phyloP scores from a whole-genome alignment of 768 basidiomycete species.

The Amanita rubescens region DNA sequence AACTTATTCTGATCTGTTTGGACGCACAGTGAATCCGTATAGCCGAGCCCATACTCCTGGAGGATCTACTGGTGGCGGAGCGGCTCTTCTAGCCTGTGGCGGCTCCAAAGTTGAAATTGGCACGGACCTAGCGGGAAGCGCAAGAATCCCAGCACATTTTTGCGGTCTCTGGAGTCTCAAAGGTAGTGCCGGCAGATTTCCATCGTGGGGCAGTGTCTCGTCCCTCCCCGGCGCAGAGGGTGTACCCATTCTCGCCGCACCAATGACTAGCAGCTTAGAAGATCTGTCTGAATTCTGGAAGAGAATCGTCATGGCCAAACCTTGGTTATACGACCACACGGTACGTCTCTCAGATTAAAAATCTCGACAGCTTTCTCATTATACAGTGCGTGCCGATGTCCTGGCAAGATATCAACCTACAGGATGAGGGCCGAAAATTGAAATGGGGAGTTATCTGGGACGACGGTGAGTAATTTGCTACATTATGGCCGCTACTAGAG shows the following conservation, averaged over 20 bases:
- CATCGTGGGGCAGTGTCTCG: conserved; percentile 38
- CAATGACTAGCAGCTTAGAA: conserved; percentile 54
- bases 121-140: conserved; percentile 67
- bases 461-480: conserved; percentile 36
- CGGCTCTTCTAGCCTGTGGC: conserved; percentile 56
- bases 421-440: conserved; percentile 40
- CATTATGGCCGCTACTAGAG: not conserved
- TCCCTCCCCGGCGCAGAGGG: conserved; percentile 51
- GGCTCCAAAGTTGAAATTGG: conserved; percentile 65
- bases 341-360: conserved; percentile 28
- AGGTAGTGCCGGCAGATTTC: conserved; percentile 51
- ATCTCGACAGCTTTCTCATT: not conserved
- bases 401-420: conserved; percentile 41
- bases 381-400: conserved; percentile 42
- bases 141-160: conserved; percentile 67
- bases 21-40: conserved; percentile 56
- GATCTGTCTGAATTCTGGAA: conserved; percentile 64
- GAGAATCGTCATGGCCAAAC: conserved; percentile 48
- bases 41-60: conserved; percentile 45
- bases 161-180: conserved; percentile 65
- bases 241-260: conserved; percentile 44
- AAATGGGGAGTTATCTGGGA: conserved; percentile 61
- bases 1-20: conserved; percentile 53
- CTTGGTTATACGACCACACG: conserved; percentile 63
- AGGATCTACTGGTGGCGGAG: conserved; percentile 67